A percentile compares a stretch with the other conserved stretches of the same genome.
Conservation (phyloP, 805 yeast genomes). For the Metschnikowia rubicola region DNA sequence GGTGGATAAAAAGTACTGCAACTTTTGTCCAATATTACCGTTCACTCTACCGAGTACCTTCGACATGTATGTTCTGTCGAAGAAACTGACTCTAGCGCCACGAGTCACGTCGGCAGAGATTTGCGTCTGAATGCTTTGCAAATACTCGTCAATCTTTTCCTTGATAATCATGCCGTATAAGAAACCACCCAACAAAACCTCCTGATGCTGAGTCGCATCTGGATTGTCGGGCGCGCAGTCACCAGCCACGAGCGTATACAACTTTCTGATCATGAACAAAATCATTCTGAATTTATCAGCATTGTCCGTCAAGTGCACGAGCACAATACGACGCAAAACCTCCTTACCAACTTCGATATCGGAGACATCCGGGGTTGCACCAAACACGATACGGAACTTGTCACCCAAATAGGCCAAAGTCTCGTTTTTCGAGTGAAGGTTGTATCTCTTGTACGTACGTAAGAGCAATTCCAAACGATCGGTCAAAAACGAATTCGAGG, state of each 20-base stretch:
- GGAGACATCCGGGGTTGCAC: slow-evolving; percentile 80
- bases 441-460: slow-evolving; percentile 82
- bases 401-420: slow-evolving; percentile 94
- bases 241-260: slow-evolving; percentile 92
- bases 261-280: slow-evolving; percentile 91
- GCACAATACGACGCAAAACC: slow-evolving; percentile 76
- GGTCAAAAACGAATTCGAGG: slow-evolving; percentile 85
- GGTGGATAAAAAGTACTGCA: slow-evolving; percentile 91
- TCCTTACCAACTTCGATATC: slow-evolving; percentile 90
- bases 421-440: slow-evolving; percentile 74
- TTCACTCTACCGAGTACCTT: slow-evolving; percentile 75
- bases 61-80: slow-evolving; percentile 77
- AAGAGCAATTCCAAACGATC: slow-evolving; percentile 94
- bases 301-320: slow-evolving; percentile 77
- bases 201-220: slow-evolving; percentile 99
- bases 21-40: slow-evolving; percentile 91
- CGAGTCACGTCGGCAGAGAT: slow-evolving; percentile 78
- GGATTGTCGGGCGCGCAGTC: slow-evolving; percentile 97
- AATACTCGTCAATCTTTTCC: slow-evolving; percentile 93
- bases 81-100: slow-evolving; percentile 76
- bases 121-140: slow-evolving; percentile 68
- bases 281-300: slow-evolving; percentile 83
- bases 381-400: slow-evolving; percentile 90
- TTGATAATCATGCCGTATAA: slow-evolving; percentile 94
- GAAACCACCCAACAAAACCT: slow-evolving; percentile 91